phyloP scores from a whole-genome alignment of 83 land plant species.

The Diphasiastrum complanatum region DNA sequence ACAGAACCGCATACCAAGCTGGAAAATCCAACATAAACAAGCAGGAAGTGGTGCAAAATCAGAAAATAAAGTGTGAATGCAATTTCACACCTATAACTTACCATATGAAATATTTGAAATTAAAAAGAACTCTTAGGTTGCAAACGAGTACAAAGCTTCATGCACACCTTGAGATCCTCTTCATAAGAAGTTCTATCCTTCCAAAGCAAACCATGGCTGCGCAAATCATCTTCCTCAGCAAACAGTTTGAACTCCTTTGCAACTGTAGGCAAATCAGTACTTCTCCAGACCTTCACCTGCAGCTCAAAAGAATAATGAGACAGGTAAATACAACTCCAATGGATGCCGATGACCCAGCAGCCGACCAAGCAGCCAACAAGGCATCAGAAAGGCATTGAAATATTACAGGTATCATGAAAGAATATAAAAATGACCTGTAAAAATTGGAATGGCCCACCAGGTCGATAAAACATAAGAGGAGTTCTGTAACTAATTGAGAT shows the following conservation, averaged over 20 bases:
- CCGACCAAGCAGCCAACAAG: background rate
- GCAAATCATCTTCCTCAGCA: slow-evolving; percentile 19
- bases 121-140: background rate
- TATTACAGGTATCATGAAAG: background rate
- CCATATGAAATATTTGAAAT: background rate
- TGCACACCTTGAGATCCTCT: slow-evolving; percentile 32
- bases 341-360: background rate
- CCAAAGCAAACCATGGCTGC: slow-evolving; percentile 22
- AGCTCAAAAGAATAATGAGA: background rate
- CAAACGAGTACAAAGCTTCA: no score
- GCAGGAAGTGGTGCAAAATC: no score
- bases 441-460: slow-evolving; percentile 30
- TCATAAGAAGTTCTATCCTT: slow-evolving; percentile 27
- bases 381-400: background rate
- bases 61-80: no score
- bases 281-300: slow-evolving; percentile 37
- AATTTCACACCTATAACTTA: background rate
- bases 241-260: slow-evolving; percentile 26
- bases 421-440: slow-evolving; percentile 20
- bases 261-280: slow-evolving; percentile 22
- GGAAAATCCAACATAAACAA: no score
- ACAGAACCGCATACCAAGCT: slow-evolving; percentile 37
- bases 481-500: slow-evolving; percentile 26
- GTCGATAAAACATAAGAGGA: slow-evolving; percentile 38
- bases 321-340: background rate